These are phyloP conservation scores for Rhodocollybia butyracea DNA, from an alignment of 768 basidiomycete species.

Conservation along the genomic window DNA sequence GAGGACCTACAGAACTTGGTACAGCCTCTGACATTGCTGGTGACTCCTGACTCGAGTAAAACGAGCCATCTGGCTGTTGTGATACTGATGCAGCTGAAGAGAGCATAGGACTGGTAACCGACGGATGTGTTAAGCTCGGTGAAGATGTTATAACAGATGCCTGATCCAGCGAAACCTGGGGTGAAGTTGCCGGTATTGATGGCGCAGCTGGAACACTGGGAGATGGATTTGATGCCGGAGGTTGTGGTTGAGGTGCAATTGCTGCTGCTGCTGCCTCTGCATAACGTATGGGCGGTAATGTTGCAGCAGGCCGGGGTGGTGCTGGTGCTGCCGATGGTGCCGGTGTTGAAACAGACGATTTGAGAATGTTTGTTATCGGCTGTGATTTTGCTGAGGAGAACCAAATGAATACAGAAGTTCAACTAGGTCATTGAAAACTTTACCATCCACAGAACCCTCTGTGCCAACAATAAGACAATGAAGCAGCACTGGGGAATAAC, in stretches of 20 bases:
- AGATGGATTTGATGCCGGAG: constrained; percentile 21
- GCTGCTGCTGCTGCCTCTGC: constrained; percentile 60
- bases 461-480: constrained; percentile 16
- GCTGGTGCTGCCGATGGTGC: constrained; percentile 25
- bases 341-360: constrained; percentile 59
- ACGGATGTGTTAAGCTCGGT: constrained; percentile 83
- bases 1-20: constrained; percentile 37
- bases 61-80: constrained; percentile 65
- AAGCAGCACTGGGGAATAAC: constrained; percentile 8
- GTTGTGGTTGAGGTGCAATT: constrained; percentile 25
- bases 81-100: constrained; percentile 71
- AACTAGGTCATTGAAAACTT: constrained; percentile 14
- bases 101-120: constrained; percentile 76
- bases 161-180: constrained; percentile 34
- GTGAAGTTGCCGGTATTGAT: constrained; percentile 35
- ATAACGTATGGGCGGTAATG: constrained; percentile 64
- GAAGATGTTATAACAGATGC: constrained; percentile 54
- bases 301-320: constrained; percentile 35
- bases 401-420: constrained; percentile 14
- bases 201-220: constrained; percentile 35
- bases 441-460: constrained; percentile 76
- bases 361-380: constrained; percentile 72
- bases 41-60: constrained; percentile 67
- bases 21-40: constrained; percentile 71
- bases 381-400: constrained; percentile 63